Base-by-base conservation (phyloP, 306 rosid species). In the Ziziphus jujuba region DNA sequence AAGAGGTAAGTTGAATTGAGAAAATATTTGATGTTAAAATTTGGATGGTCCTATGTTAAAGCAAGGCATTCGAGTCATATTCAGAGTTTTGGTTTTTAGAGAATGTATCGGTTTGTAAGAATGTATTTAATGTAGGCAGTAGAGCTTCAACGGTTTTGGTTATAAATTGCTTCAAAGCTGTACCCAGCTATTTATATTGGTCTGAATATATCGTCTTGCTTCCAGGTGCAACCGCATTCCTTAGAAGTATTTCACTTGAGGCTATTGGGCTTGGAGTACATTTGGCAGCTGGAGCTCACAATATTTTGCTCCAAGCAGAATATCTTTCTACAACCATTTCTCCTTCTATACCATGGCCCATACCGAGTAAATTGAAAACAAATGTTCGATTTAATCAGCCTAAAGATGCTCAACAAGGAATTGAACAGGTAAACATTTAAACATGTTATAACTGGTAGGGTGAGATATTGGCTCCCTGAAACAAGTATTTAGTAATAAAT, bases 231-330 rank as follows among this genome's bases (percentile, higher is more conserved):
- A 75, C 86, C 73, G 97, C 99, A 67, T 93, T 93, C 80, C 96
- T 93, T 69, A 86, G 87, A 79, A 93, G 99, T 81, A 84, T 93
- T 81, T 90, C 99, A 45, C 80, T 90, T 82, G 99, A 93, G 86
- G 97, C 99, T 73, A 84, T 93, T 81, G 99, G 89, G 63, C 91
- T 93, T 20, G 99, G 96, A 72, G 99, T 93, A 63, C 99, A 93
- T 89, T 81, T 93, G 77, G 99, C 99, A 31, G 97, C 97, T 52
- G 97, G 97, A 51, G 90, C 96, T 70, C 87, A 90, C 61, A 97
- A 93, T 69, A 80, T 93, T 81, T 74, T 93, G 63, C 84, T 84
- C 31, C 96, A 84, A 81, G 96, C 96, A 5, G 99, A 93, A 72
- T 84, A 77, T 80, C 80, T 78, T 63, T 78, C 88, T 17, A 76